Conservation (phyloP, 352 stramenopile species). For the Globisporangium middletonii region DNA sequence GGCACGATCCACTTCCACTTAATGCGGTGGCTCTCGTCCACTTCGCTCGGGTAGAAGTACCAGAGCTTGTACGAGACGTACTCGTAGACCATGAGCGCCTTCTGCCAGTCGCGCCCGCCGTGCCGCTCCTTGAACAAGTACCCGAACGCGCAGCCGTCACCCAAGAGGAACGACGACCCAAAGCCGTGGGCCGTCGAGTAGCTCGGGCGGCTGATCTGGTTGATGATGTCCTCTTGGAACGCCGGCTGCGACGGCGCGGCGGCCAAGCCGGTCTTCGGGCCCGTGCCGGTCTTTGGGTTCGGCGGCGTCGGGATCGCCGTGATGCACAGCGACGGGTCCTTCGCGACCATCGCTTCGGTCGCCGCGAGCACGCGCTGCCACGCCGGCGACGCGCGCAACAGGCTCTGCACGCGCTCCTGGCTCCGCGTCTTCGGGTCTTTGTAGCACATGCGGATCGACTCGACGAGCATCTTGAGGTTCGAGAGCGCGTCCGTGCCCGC, state of each 20-base stretch:
- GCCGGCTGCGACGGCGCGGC: conserved; percentile 44
- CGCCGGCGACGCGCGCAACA: conserved; percentile 38
- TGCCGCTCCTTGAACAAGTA: conserved; percentile 80
- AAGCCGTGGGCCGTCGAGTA: conserved; percentile 81
- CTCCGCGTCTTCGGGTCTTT: conserved; percentile 66
- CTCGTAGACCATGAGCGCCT: conserved; percentile 83
- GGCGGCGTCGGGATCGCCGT: conserved; percentile 39
- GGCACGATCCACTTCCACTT: conserved; percentile 87
- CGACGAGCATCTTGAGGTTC: conserved; percentile 80
- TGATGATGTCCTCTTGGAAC: conserved; percentile 86
- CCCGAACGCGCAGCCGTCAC: conserved; percentile 79
- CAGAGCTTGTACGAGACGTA: conserved; percentile 85
- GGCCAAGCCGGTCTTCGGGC: conserved; percentile 5
- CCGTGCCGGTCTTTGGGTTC: conserved; percentile 16
- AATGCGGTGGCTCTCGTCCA: conserved; percentile 75
- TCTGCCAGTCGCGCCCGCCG: conserved; percentile 64
- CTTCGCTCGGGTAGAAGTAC: conserved; percentile 86
- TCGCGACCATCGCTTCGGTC: conserved; percentile 39
- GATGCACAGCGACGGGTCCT: conserved; percentile 51
- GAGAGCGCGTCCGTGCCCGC: conserved; percentile 61
- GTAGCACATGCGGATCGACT: conserved; percentile 73
- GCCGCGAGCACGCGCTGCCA: conserved; percentile 55
- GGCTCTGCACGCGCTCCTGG: conserved; percentile 55
- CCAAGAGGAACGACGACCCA: conserved; percentile 79
- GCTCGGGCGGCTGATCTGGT: conserved; percentile 79